phyloP scores from a whole-genome alignment of 768 basidiomycete species.

The Mycena metata region DNA sequence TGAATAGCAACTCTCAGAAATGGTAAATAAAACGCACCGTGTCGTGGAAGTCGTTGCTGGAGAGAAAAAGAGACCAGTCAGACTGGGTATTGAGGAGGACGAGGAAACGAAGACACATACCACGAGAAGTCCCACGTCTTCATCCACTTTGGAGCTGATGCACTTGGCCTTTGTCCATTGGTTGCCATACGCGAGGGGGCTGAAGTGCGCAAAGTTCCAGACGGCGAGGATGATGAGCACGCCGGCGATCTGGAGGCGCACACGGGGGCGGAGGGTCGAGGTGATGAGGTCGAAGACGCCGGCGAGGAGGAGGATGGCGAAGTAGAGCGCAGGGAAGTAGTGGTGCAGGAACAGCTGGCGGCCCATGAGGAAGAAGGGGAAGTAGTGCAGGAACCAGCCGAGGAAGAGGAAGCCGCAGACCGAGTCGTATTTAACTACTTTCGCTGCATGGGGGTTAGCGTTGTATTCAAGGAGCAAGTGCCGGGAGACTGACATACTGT shows the following conservation, averaged over 20 bases:
- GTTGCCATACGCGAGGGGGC: slow-evolving; percentile 86
- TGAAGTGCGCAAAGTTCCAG: slow-evolving; percentile 84
- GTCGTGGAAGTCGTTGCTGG: slow-evolving; percentile 77
- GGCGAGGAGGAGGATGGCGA: slow-evolving; percentile 84
- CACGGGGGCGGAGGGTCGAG: slow-evolving; percentile 78
- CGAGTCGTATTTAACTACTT: slow-evolving; percentile 91
- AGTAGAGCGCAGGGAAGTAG: slow-evolving; percentile 97
- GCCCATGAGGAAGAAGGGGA: slow-evolving; percentile 97
- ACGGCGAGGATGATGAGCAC: slow-evolving; percentile 80
- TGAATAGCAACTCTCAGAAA: slow-evolving; percentile 3
- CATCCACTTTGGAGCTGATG: slow-evolving; percentile 81
- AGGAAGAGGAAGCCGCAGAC: slow-evolving; percentile 92
- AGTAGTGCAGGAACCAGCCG: slow-evolving; percentile 94
- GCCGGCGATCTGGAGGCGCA: slow-evolving; percentile 85
- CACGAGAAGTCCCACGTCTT: slow-evolving; percentile 98
- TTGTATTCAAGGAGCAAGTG: neutral
- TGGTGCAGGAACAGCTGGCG: slow-evolving; percentile 99
- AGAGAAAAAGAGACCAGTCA: slow-evolving; percentile 1
- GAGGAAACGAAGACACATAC: slow-evolving; percentile 51
- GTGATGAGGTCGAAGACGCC: slow-evolving; percentile 89
- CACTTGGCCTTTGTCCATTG: slow-evolving; percentile 91
- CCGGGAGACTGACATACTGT: slow-evolving; percentile 69
- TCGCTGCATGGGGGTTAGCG: slow-evolving; percentile 62
- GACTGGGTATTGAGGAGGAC: neutral
- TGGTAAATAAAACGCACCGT: slow-evolving; percentile 60